Evolutionary conservation across 768 basidiomycete species (phyloP).

Genomic region (Mycena floridula): DNA sequence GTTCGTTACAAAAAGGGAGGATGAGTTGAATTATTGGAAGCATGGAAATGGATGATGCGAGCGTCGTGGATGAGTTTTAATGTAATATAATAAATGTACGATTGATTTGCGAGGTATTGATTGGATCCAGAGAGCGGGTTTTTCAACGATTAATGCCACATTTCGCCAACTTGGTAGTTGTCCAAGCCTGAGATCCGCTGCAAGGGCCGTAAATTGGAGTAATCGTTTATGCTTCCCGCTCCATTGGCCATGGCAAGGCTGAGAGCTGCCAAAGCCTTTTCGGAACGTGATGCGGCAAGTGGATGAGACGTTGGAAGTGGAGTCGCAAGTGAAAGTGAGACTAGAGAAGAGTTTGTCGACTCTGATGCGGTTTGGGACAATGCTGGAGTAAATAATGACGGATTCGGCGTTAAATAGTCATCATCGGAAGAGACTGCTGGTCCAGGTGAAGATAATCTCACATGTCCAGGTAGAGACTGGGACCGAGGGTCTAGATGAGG

Average conservation of each 20-base stretch:
- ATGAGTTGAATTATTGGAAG: too few relatives aligned
- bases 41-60: too few relatives aligned
- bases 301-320: slow-evolving; percentile 3
- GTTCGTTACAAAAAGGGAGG: too few relatives aligned
- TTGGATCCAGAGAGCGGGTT: background rate
- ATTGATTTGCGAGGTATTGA: too few relatives aligned
- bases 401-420: too few relatives aligned
- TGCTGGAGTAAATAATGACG: slow-evolving; percentile 21
- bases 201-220: slow-evolving; percentile 37
- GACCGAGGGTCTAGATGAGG: too few relatives aligned
- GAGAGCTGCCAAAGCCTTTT: slow-evolving; percentile 56
- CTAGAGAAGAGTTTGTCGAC: slow-evolving; percentile 33
- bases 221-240: slow-evolving; percentile 54
- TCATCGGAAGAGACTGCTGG: too few relatives aligned
- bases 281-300: slow-evolving; percentile 34
- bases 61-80: too few relatives aligned
- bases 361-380: slow-evolving; percentile 28
- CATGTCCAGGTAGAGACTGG: too few relatives aligned
- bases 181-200: slow-evolving; percentile 27
- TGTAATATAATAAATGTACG: too few relatives aligned
- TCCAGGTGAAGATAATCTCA: too few relatives aligned
- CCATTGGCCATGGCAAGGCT: slow-evolving; percentile 58
- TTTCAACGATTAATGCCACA: slow-evolving; percentile 41
- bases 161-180: slow-evolving; percentile 47
- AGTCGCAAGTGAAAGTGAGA: slow-evolving; percentile 25